A percentile compares a stretch with the other conserved stretches of the same genome.
Conservation (phyloP, 345 rosid genomes). For the Acer yangbiense region DNA sequence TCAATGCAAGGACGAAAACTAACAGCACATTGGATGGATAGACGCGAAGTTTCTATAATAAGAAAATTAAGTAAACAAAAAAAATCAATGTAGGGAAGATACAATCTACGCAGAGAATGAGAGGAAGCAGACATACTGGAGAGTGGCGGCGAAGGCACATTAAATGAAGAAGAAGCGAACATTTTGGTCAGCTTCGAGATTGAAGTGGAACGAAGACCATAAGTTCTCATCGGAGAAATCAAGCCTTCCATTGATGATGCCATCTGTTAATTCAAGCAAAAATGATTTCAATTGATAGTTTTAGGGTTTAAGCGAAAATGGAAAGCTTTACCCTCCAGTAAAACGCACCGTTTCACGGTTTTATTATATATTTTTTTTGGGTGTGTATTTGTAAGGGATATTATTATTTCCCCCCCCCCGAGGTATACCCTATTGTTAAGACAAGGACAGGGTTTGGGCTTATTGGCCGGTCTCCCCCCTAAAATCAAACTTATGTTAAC, state of each 20-base stretch:
- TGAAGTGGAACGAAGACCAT: neutral
- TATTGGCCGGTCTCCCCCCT: too few species aligned
- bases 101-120: neutral
- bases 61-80: neutral
- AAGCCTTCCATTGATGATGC: neutral
- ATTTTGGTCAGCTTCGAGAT: neutral
- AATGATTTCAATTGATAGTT: neutral
- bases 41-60: constrained; percentile 33
- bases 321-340: too few species aligned
- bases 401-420: too few species aligned
- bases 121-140: constrained; percentile 24
- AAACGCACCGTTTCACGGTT: too few species aligned
- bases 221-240: constrained; percentile 4
- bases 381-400: too few species aligned
- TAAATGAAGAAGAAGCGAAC: constrained; percentile 14
- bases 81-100: neutral
- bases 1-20: constrained; percentile 92
- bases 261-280: neutral
- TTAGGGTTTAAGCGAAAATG: neutral
- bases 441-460: too few species aligned
- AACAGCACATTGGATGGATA: constrained; percentile 54
- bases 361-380: too few species aligned
- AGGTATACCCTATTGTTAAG: too few species aligned
- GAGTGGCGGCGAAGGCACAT: constrained; percentile 10
- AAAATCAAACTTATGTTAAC: too few species aligned